phyloP scores from a whole-genome alignment of 2,329 filamentous ascomycete genomes.

The Xylariaceae sp. region DNA sequence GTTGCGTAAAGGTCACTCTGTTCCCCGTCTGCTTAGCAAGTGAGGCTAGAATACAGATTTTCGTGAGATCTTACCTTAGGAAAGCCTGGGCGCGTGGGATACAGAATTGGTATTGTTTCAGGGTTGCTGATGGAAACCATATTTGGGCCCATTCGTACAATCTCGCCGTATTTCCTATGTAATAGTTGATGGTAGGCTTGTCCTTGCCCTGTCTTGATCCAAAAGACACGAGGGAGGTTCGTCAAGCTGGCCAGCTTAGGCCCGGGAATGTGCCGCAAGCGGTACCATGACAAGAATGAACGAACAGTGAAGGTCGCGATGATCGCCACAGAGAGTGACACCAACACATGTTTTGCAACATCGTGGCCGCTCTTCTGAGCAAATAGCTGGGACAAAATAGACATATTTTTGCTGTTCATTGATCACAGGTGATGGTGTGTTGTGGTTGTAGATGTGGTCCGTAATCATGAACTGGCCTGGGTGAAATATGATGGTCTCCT shows the following conservation, averaged over 20 bases:
- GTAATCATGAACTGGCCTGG: too few species aligned
- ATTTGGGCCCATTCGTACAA: conserved; percentile 30
- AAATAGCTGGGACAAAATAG: not conserved
- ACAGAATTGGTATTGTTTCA: conserved; percentile 26
- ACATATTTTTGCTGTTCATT: not conserved
- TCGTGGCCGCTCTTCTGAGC: not conserved
- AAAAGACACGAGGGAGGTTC: conserved; percentile 26
- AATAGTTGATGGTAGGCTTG: conserved; percentile 23
- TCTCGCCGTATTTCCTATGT: conserved; percentile 30
- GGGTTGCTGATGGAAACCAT: conserved; percentile 30
- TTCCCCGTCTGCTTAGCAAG: not conserved
- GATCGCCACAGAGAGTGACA: not conserved
- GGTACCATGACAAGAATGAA: conserved; percentile 18
- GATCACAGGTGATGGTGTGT: not conserved
- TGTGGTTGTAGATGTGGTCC: not conserved
- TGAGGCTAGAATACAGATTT: not conserved
- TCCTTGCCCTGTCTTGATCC: conserved; percentile 29
- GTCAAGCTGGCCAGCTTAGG: conserved; percentile 29
- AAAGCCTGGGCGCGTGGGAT: conserved; percentile 31
- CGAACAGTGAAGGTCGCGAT: not conserved
- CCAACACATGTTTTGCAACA: not conserved
- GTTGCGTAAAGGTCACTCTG: conserved; percentile 39
- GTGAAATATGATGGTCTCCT: too few species aligned
- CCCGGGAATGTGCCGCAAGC: conserved; percentile 32
- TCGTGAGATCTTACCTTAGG: conserved; percentile 27